Base-by-base conservation (phyloP, 2,329 filamentous ascomycete genomes). In the Diaporthe humulicola region DNA sequence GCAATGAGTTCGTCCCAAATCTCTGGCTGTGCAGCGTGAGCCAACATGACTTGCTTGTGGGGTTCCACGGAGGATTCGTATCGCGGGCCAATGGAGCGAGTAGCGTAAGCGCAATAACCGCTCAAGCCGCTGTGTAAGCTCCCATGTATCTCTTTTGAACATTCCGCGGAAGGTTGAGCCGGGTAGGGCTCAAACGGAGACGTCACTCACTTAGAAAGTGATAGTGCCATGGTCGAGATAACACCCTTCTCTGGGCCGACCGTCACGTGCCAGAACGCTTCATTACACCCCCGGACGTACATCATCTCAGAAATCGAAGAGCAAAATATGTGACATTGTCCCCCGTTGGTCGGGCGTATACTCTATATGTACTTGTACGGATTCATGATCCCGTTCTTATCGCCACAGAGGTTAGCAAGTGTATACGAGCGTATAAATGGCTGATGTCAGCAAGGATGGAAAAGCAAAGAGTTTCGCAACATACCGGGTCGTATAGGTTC, bases 361-460 rank as follows among this genome's bases (percentile, higher is more conserved):
- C 4, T 71, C 81, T 85, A 93, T 78, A 98, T 93, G 84, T 98
- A 98, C 86, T 98, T 98, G 88, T 98, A 98, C 0, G 96, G 96
- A 86, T 98, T 98, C 95, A 98, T 97, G 85, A 98, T 98, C 64
- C 95, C 96, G 79, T 98, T 98, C 95, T 98, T 79, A 78, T 72
- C 75, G 76, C 38, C 66, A 1, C 3, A 25, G 45, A 42, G 42
- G 38, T 61, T 40, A 71, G 71, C 56, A 45, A 4, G 25, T 74
- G 19, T 10, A 52, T 40, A 42, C 36, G 22, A 36, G 22, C 10
- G 28, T n/a, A 28, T 15, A 22, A 38, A 28, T 58, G 54, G 28
- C 10, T 48, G 17, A 50, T 70, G 15, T 74, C 15, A 52, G 42
- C 17, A 54, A 83, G 66, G 75, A 61, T 50, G 19, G 61, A 75